Evolutionary conservation across 495 filamentous ascomycete genomes (phyloP).

Genomic region (Mytilinidion resinicola): DNA sequence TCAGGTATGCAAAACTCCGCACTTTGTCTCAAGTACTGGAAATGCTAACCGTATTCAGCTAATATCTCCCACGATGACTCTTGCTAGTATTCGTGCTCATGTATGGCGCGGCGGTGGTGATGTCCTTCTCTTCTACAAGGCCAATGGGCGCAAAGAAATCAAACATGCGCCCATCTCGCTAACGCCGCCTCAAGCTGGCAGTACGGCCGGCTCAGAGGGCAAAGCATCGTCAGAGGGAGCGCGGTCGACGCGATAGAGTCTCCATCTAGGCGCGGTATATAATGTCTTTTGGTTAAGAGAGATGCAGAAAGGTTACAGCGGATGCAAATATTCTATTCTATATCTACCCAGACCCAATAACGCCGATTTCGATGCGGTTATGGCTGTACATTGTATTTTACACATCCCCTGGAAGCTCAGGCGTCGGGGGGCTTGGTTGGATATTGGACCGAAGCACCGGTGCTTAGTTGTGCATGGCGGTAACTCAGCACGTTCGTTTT

Average conservation of each 20-base stretch:
- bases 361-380: background rate
- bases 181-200: conserved; percentile 11
- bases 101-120: conserved; percentile 90
- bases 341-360: background rate
- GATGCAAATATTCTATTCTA: too few species aligned
- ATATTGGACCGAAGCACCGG: too few species aligned
- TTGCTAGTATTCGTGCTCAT: conserved; percentile 82
- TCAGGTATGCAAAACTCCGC: conserved; percentile 53
- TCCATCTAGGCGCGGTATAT: too few species aligned
- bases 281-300: too few species aligned
- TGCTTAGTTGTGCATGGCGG: too few species aligned
- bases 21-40: conserved; percentile 2
- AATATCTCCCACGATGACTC: conserved; percentile 69
- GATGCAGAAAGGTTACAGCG: too few species aligned
- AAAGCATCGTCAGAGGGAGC: conserved; percentile 20
- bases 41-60: conserved; percentile 1
- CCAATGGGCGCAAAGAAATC: conserved; percentile 67
- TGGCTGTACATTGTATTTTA: conserved; percentile 21
- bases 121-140: conserved; percentile 82
- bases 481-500: too few species aligned
- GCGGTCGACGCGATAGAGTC: conserved; percentile 9
- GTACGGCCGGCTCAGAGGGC: conserved; percentile 20
- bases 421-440: background rate
- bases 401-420: conserved; percentile 12
- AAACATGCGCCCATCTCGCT: conserved; percentile 14